These are phyloP conservation scores for Neonectria neomacrospora DNA, from an alignment of 2,329 filamentous ascomycete species.

Conservation along the genomic window DNA sequence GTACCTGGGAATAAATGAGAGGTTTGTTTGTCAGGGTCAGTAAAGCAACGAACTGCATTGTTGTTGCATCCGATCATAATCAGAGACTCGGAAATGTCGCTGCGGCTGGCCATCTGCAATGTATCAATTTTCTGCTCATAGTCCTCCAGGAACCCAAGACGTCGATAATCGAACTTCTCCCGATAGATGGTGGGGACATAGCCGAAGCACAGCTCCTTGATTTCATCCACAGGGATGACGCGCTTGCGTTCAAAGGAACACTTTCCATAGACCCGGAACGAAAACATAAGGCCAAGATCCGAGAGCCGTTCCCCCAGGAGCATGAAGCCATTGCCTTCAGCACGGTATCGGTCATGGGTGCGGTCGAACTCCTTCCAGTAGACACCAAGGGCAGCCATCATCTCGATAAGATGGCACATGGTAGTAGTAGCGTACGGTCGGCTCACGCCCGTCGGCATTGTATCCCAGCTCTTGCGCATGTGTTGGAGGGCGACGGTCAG, in stretches of 20 bases:
- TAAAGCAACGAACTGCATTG: constrained; percentile 60
- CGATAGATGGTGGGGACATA: constrained; percentile 65
- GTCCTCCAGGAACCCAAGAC: constrained; percentile 53
- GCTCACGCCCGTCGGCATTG: constrained; percentile 59
- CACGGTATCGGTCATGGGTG: constrained; percentile 61
- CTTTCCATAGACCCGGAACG: constrained; percentile 62
- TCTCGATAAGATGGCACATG: constrained; percentile 66
- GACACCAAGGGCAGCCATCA: constrained; percentile 64
- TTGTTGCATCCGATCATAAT: constrained; percentile 65
- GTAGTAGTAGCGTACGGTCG: constrained; percentile 65
- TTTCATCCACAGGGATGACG: constrained; percentile 63
- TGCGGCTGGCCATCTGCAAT: constrained; percentile 60
- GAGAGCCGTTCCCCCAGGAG: constrained; percentile 57
- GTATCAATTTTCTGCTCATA: constrained; percentile 55
- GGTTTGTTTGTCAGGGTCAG: constrained; percentile 51
- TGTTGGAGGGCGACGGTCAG: constrained; percentile 60
- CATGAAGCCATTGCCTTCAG: constrained; percentile 66
- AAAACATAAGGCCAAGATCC: constrained; percentile 66
- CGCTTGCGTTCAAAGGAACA: constrained; percentile 61
- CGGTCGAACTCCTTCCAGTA: constrained; percentile 70
- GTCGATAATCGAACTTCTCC: constrained; percentile 51
- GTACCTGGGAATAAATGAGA: constrained; percentile 63
- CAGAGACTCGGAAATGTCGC: constrained; percentile 64
- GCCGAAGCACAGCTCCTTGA: constrained; percentile 68
- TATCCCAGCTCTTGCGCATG: constrained; percentile 62